Evolutionary conservation across 495 filamentous ascomycete species (phyloP).

Genomic region (Daldinia bambusicola): DNA sequence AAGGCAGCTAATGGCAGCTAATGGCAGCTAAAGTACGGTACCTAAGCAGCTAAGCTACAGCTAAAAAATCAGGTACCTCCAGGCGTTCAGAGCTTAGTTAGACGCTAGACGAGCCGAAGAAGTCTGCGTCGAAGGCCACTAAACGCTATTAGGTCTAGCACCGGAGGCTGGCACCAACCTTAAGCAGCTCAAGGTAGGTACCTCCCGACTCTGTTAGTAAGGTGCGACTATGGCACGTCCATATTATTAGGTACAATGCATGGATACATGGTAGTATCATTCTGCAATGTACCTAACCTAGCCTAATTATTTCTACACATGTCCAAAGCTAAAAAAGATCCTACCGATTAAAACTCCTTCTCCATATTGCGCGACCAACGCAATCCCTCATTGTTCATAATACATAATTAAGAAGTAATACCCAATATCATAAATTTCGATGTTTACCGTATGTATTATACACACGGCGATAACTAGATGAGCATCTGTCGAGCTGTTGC

Average conservation of each 20-base stretch:
- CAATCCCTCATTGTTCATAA: no score
- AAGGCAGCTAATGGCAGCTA: conserved; percentile 2
- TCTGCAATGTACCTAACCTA: background rate
- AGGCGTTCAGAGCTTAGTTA: conserved; percentile 27
- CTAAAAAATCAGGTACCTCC: background rate
- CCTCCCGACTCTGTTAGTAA: background rate
- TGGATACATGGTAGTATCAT: background rate
- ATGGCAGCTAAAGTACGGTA: background rate
- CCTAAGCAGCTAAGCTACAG: no score
- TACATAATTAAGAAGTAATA: no score
- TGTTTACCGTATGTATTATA: background rate
- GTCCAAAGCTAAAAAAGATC: background rate
- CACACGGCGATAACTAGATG: background rate
- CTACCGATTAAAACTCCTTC: background rate
- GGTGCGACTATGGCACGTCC: conserved; percentile 3
- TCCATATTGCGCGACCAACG: background rate
- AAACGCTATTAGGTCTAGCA: conserved; percentile 31
- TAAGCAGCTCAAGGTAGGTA: conserved; percentile 1
- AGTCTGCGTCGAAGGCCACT: conserved; percentile 47
- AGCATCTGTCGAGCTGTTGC: background rate
- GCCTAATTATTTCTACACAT: conserved; percentile 4
- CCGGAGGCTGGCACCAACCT: background rate
- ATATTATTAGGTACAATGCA: no score
- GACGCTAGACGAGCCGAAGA: conserved; percentile 49
- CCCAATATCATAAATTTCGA: no score